Evolutionary conservation across 2,329 filamentous ascomycete genomes (phyloP).

Genomic region (Aspergillus bombycis): DNA sequence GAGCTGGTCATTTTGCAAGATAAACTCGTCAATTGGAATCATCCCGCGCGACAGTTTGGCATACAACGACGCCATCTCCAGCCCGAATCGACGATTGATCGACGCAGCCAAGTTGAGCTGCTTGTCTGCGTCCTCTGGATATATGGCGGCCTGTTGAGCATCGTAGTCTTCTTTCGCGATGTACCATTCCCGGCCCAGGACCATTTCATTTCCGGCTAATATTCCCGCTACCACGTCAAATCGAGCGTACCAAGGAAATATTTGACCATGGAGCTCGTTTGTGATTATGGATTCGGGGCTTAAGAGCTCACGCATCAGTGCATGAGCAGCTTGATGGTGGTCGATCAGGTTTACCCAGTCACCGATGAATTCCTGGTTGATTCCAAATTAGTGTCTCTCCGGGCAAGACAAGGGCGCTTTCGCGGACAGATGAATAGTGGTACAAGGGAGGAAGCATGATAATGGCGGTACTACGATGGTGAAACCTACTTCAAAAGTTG

Average conservation of each 20-base stretch:
- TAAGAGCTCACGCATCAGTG: conserved; percentile 77
- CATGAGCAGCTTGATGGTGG: conserved; percentile 86
- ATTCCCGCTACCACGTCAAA: conserved; percentile 86
- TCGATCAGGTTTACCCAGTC: conserved; percentile 94
- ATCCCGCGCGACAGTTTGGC: conserved; percentile 67
- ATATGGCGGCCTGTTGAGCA: conserved; percentile 57
- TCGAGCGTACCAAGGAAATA: conserved; percentile 85
- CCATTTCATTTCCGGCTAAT: conserved; percentile 76
- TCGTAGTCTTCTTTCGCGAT: conserved; percentile 66
- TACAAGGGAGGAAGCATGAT: neutral
- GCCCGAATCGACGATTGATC: conserved; percentile 70
- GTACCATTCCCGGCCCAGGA: conserved; percentile 80
- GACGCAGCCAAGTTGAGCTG: conserved; percentile 70
- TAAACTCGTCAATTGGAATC: conserved; percentile 68
- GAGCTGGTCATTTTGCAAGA: conserved; percentile 61
- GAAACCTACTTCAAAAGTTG: conserved; percentile 80
- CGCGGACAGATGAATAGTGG: neutral
- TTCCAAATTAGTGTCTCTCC: conserved; percentile 8
- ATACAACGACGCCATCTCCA: conserved; percentile 79
- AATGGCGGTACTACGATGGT: neutral
- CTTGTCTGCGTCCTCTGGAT: conserved; percentile 66
- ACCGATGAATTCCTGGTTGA: conserved; percentile 79
- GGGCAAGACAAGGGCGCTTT: neutral
- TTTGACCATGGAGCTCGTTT: conserved; percentile 70
- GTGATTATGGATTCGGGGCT: conserved; percentile 74